Percentiles rank a stretch among this genome's conserved stretches.
These are phyloP conservation scores for Cynara cardunculus DNA, from an alignment of 129 eudicot genomes.

Conservation along the genomic window DNA sequence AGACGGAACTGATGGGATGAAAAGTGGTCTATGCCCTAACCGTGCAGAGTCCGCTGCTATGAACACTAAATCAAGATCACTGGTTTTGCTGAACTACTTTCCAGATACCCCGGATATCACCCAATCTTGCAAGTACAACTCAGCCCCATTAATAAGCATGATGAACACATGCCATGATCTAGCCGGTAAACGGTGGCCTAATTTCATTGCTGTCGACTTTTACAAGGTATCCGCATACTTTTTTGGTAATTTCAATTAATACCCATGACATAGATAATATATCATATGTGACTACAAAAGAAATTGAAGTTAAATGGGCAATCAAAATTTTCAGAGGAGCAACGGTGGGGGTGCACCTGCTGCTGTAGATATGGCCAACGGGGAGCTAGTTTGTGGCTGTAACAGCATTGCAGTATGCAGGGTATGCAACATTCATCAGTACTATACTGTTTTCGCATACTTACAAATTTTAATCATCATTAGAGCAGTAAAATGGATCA, in stretches of 20 bases:
- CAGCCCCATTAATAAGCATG: slow-evolving; percentile 77
- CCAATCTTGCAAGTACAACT: slow-evolving; percentile 85
- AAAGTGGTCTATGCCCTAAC: slow-evolving; percentile 73
- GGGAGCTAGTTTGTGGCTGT: slow-evolving; percentile 81
- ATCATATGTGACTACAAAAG: not conserved
- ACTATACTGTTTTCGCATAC: not conserved
- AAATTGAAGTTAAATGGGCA: not conserved
- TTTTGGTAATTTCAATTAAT: not conserved
- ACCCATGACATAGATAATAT: not conserved
- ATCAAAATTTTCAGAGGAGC: slow-evolving; percentile 59
- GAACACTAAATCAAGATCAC: slow-evolving; percentile 67
- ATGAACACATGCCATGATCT: slow-evolving; percentile 61
- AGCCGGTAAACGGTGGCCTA: slow-evolving; percentile 82
- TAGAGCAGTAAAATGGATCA: not conserved
- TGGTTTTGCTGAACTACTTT: slow-evolving; percentile 86
- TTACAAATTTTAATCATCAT: not conserved
- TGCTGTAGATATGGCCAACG: slow-evolving; percentile 87
- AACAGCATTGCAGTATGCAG: slow-evolving; percentile 51
- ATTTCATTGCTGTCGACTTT: slow-evolving; percentile 85
- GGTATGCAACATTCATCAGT: slow-evolving; percentile 36
- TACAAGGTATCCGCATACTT: slow-evolving; percentile 56
- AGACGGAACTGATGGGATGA: slow-evolving; percentile 92
- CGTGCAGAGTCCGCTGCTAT: slow-evolving; percentile 81
- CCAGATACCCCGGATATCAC: slow-evolving; percentile 62
- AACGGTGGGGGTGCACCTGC: slow-evolving; percentile 93